phyloP scores from a whole-genome alignment of 2,329 filamentous ascomycete species.

The Lomentospora prolificans region DNA sequence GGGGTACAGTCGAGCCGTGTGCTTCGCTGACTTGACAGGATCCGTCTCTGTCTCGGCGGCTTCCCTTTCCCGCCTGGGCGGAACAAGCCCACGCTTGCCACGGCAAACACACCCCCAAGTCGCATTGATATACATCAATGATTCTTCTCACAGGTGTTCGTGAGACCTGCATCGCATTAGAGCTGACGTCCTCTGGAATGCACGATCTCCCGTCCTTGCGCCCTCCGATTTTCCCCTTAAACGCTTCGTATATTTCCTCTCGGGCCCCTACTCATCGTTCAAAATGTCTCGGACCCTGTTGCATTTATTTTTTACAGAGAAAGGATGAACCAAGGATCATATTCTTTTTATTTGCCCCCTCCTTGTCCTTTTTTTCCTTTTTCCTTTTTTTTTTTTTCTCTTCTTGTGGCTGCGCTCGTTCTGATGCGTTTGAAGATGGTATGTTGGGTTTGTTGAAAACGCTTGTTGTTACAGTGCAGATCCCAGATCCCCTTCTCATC shows the following conservation, averaged over 20 bases:
- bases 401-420: background rate
- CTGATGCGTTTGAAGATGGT: background rate
- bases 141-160: background rate
- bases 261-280: too few species aligned
- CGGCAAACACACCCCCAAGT: background rate
- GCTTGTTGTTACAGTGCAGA: background rate
- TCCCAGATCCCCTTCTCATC: background rate
- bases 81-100: background rate
- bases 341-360: too few species aligned
- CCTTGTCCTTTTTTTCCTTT: background rate
- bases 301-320: background rate
- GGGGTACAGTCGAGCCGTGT: background rate
- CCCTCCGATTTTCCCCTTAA: background rate
- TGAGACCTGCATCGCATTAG: background rate
- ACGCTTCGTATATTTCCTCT: too few species aligned
- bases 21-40: background rate
- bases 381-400: background rate
- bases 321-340: too few species aligned
- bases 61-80: background rate
- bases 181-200: background rate
- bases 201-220: background rate
- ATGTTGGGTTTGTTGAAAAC: slow-evolving; percentile 1
- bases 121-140: background rate
- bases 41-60: background rate
- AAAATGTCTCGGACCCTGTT: too few species aligned